Evolutionary conservation across 202 grass and related monocot genomes (phyloP).

Genomic region (Setaria viridis): DNA sequence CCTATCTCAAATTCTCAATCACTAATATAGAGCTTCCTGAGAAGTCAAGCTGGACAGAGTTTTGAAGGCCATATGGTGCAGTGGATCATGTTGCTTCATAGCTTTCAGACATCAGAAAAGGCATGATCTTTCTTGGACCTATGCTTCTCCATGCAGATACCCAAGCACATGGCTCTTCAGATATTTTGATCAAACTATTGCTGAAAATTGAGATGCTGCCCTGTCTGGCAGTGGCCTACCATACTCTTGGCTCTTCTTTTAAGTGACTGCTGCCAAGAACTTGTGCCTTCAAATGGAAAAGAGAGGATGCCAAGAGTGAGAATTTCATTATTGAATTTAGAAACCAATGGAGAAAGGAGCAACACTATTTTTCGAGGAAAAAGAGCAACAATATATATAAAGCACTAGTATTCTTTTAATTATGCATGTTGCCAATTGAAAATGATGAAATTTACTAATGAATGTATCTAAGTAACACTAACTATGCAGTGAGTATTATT

Average conservation of each 20-base stretch:
- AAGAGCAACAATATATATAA: conserved; percentile 16
- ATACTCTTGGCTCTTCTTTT: conserved; percentile 68
- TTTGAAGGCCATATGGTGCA: conserved; percentile 19
- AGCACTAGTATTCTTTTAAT: not conserved
- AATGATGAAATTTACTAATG: not conserved
- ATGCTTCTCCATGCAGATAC: conserved; percentile 27
- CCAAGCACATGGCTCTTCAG: conserved; percentile 35
- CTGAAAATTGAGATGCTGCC: conserved; percentile 44
- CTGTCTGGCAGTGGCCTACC: conserved; percentile 51
- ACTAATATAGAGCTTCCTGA: conserved; percentile 29
- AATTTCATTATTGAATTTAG: conserved; percentile 30
- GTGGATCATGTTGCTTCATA: conserved; percentile 28
- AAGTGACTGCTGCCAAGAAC: conserved; percentile 57
- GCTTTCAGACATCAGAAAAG: conserved; percentile 45
- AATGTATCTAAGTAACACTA: not conserved
- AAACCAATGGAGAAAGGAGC: not conserved
- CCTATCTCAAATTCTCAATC: conserved; percentile 43
- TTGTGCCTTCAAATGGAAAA: conserved; percentile 63
- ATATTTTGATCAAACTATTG: conserved; percentile 32
- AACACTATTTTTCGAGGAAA: not conserved
- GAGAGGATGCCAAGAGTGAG: conserved; percentile 33
- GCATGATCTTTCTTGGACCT: conserved; percentile 31
- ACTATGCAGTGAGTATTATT: not conserved
- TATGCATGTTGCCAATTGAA: conserved; percentile 12
- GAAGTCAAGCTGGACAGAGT: conserved; percentile 19